A percentile compares a stretch with the other conserved stretches of the same genome.
phyloP scores from a whole-genome alignment of 2,329 filamentous ascomycete genomes.

The Colletotrichum tamarilloi region DNA sequence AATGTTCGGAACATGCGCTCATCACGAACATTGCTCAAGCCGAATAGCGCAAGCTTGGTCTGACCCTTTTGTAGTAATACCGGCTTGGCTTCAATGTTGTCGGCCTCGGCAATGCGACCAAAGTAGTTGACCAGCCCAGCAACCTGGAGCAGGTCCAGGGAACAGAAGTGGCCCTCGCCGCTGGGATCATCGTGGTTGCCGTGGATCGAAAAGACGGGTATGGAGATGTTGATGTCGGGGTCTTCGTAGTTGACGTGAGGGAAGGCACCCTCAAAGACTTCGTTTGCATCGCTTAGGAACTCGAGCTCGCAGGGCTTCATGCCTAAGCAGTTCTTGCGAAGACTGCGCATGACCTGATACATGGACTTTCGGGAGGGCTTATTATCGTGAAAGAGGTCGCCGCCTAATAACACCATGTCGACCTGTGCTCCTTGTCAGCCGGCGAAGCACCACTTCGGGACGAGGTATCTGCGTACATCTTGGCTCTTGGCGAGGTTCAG shows the following conservation, averaged over 20 bases:
- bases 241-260: constrained; percentile 98
- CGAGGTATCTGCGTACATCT: constrained; percentile 66
- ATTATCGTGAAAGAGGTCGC: constrained; percentile 98
- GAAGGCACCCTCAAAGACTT: constrained; percentile 90
- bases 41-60: constrained; percentile 93
- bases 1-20: constrained; percentile 96
- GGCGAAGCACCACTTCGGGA: not conserved
- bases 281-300: constrained; percentile 91
- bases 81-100: constrained; percentile 93
- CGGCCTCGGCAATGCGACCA: constrained; percentile 88
- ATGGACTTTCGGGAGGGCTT: constrained; percentile 95
- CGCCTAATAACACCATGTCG: constrained; percentile 95
- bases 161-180: constrained; percentile 93
- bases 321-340: constrained; percentile 93
- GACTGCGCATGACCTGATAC: constrained; percentile 96
- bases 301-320: constrained; percentile 96
- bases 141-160: constrained; percentile 89
- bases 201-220: constrained; percentile 98
- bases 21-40: constrained; percentile 94
- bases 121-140: constrained; percentile 97
- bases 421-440: constrained; percentile 58
- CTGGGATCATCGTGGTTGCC: constrained; percentile 98
- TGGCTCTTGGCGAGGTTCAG: constrained; percentile 87
- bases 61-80: constrained; percentile 92
- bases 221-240: constrained; percentile 94